These are phyloP conservation scores for Trifolium fragiferum DNA, from an alignment of 306 rosid species.

Conservation along the genomic window DNA sequence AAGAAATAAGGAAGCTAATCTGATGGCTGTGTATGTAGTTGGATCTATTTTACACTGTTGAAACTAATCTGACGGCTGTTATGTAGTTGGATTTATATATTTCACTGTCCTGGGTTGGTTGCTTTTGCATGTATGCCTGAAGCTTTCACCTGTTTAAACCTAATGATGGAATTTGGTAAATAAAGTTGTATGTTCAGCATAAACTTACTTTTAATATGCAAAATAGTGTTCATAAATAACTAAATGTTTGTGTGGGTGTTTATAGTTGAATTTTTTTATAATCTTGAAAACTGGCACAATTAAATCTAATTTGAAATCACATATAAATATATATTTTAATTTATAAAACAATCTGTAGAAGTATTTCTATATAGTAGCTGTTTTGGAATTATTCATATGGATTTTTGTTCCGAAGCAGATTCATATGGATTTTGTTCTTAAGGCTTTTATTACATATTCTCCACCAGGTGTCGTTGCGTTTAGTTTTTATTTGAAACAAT, in stretches of 20 bases:
- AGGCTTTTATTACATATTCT: background rate
- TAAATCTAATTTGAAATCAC: background rate
- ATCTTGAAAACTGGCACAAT: background rate
- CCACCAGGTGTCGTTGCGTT: background rate
- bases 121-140: slow-evolving; percentile 13
- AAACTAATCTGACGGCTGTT: slow-evolving; percentile 26
- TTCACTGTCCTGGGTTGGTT: slow-evolving; percentile 7
- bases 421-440: background rate
- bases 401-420: background rate
- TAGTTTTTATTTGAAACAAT: background rate
- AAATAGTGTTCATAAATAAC: background rate
- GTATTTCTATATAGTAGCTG: background rate
- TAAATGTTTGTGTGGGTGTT: background rate
- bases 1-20: slow-evolving; percentile 54
- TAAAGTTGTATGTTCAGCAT: slow-evolving; percentile 26
- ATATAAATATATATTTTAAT: background rate
- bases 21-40: slow-evolving; percentile 33
- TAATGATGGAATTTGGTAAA: slow-evolving; percentile 27
- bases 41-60: slow-evolving; percentile 14
- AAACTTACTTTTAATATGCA: slow-evolving; percentile 14
- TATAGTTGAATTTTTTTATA: background rate
- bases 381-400: background rate
- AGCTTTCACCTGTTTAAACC: slow-evolving; percentile 31
- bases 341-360: background rate
- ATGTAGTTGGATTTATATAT: slow-evolving; percentile 15